Base-by-base conservation (phyloP, 306 rosid species). In the Fagus crenata region DNA sequence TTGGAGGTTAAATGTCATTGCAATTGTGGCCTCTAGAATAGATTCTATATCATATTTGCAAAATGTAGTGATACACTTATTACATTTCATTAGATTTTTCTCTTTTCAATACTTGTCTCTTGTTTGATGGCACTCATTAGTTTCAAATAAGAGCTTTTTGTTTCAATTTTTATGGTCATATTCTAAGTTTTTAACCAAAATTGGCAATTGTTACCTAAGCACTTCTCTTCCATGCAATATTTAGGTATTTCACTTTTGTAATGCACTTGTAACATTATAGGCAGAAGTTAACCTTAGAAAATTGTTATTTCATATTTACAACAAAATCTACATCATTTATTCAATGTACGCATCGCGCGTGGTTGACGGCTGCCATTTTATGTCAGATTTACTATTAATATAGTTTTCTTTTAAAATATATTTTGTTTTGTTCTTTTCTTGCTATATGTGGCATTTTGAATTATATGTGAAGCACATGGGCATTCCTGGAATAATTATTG, bases 391-490 rank as follows among this genome's bases (percentile, higher is more conserved):
- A 37, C 9, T 7, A 6, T 37, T 37, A 7, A 63, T 63, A 14
- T 33, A 43, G 37, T 65, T 32, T 33, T 5, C 2, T 15, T 3
- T 37, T 5, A 7, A 17, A 17, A 36, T 65, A 3, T 37, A 46
- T 37, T 37, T 65, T 3, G 6, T 39, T 37, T 65, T 65, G 49
- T 36, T 65, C 28, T 35, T 63, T 63, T 33, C n/a, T 33, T 63
- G 11, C 49, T 6, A 17, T 15, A 35, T 39, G 14, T 4, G 8
- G 6, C n/a, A 14, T 37, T 17, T 65, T 17, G 42, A 65, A 65
- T 64, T 15, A 37, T 17, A 15, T 65, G 70, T 65, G 70, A 65
- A 65, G 13, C 46, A 36, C 5, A 65, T 37, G 13, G 71, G 71
- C 46, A 2, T 37, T 65, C n/a, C 4, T 3, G 6, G n/a, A 65